These are phyloP conservation scores for Pneumocystis canis DNA, from an alignment of 1,139 yeast species.

Conservation along the genomic window DNA sequence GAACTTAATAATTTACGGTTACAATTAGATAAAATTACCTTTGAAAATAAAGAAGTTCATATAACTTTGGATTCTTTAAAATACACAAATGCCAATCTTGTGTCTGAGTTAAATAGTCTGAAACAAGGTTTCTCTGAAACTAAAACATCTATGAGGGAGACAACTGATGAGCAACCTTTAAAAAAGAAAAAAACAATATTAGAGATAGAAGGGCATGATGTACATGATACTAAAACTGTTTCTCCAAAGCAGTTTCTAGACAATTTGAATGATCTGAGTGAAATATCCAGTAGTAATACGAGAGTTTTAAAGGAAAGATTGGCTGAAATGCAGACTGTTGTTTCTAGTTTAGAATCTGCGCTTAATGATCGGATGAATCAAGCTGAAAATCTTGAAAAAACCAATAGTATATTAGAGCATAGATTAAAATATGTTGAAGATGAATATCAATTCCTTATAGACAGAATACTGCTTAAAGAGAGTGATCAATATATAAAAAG, in stretches of 20 bases:
- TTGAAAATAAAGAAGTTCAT: slow-evolving; percentile 22
- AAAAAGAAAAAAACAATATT: slow-evolving; percentile 9
- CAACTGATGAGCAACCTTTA: slow-evolving; percentile 15
- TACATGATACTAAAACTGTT: background rate
- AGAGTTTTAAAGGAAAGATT: slow-evolving; percentile 6
- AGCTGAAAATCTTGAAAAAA: slow-evolving; percentile 8
- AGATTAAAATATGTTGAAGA: slow-evolving; percentile 7
- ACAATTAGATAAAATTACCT: slow-evolving; percentile 21
- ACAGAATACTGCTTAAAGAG: background rate
- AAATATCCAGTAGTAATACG: slow-evolving; percentile 1
- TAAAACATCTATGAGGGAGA: slow-evolving; percentile 10
- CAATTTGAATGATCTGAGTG: slow-evolving; percentile 5
- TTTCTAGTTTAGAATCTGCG: slow-evolving; percentile 9
- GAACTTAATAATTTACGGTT: slow-evolving; percentile 16
- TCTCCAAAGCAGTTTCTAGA: background rate
- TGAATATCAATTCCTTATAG: background rate
- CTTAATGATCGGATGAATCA: slow-evolving; percentile 12
- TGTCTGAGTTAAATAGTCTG: slow-evolving; percentile 18
- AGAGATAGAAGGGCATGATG: slow-evolving; percentile 10
- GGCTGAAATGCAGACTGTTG: slow-evolving; percentile 11
- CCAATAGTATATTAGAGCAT: slow-evolving; percentile 9
- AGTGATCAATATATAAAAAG: background rate
- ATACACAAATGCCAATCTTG: slow-evolving; percentile 21
- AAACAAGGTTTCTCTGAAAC: slow-evolving; percentile 15
- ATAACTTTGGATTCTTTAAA: slow-evolving; percentile 20